phyloP scores from a whole-genome alignment of 306 rosid genomes.

The Dicorynia guianensis region DNA sequence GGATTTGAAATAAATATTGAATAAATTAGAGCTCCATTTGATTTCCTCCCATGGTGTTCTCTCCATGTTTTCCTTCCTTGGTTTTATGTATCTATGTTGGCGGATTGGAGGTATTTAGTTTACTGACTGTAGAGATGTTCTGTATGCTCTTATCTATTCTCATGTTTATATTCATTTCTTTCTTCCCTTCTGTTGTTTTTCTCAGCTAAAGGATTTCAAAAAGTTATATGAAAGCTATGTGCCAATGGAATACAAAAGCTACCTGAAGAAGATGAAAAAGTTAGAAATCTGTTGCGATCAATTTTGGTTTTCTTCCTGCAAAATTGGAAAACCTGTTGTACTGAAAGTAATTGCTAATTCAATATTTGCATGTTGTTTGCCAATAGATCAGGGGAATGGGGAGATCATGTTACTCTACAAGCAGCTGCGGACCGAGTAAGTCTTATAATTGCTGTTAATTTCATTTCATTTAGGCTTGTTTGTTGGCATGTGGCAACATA shows the following conservation, averaged over 20 bases:
- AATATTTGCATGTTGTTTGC: slow-evolving; percentile 41
- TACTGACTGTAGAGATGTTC: neutral
- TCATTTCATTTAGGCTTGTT: neutral
- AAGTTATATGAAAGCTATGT: slow-evolving; percentile 87
- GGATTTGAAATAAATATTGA: neutral
- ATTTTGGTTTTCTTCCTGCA: slow-evolving; percentile 44
- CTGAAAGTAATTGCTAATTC: slow-evolving; percentile 44
- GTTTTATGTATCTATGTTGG: slow-evolving; percentile 6
- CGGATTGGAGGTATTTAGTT: slow-evolving; percentile 13
- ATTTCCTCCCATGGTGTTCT: neutral
- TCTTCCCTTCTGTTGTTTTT: slow-evolving; percentile 28
- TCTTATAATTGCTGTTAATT: slow-evolving; percentile 31
- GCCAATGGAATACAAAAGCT: slow-evolving; percentile 87
- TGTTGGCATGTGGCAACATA: too few species aligned
- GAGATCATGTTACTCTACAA: slow-evolving; percentile 96
- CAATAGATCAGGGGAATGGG: slow-evolving; percentile 97
- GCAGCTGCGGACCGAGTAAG: slow-evolving; percentile 97
- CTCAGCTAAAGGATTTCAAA: slow-evolving; percentile 82
- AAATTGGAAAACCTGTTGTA: slow-evolving; percentile 38
- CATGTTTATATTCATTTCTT: slow-evolving; percentile 17
- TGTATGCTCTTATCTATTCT: neutral
- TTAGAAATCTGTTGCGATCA: slow-evolving; percentile 56
- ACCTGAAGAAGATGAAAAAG: slow-evolving; percentile 93
- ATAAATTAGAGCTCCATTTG: neutral
- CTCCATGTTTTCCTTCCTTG: neutral